phyloP scores from a whole-genome alignment of 257 asterid species.

The Solanum tacnaense region DNA sequence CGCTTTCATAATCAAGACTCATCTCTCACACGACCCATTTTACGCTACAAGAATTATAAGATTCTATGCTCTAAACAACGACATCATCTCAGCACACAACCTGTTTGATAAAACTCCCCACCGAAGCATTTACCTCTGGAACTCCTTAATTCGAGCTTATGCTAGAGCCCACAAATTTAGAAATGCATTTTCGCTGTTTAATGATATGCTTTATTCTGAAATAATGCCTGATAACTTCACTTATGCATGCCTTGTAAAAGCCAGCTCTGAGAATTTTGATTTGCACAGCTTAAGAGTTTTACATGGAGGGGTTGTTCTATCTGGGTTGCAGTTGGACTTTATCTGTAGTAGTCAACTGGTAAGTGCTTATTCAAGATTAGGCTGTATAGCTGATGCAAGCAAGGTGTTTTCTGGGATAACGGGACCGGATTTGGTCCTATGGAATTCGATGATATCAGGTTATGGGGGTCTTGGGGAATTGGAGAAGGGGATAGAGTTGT shows the following conservation, averaged over 20 bases:
- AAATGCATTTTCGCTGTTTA: conserved; percentile 43
- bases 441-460: conserved; percentile 64
- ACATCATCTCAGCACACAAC: conserved; percentile 49
- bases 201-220: conserved; percentile 35
- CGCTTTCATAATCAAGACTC: conserved; percentile 28
- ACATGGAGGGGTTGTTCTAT: conserved; percentile 44
- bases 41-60: conserved; percentile 52
- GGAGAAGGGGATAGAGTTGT: conserved; percentile 28
- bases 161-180: conserved; percentile 39
- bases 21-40: conserved; percentile 51
- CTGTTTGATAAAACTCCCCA: conserved; percentile 64
- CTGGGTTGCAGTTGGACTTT: conserved; percentile 52
- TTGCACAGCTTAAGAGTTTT: conserved; percentile 21
- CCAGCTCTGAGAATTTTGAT: conserved; percentile 41
- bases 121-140: conserved; percentile 64
- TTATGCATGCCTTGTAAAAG: conserved; percentile 57
- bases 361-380: conserved; percentile 58
- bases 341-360: conserved; percentile 60
- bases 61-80: conserved; percentile 49
- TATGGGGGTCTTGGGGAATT: conserved; percentile 45
- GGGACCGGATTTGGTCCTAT: conserved; percentile 69
- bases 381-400: conserved; percentile 36
- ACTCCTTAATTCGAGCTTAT: conserved; percentile 70
- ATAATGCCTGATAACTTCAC: conserved; percentile 61
- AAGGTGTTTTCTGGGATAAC: conserved; percentile 31